Evolutionary conservation across 2,329 filamentous ascomycete species (phyloP).

Genomic region (Clarireedia sp.): DNA sequence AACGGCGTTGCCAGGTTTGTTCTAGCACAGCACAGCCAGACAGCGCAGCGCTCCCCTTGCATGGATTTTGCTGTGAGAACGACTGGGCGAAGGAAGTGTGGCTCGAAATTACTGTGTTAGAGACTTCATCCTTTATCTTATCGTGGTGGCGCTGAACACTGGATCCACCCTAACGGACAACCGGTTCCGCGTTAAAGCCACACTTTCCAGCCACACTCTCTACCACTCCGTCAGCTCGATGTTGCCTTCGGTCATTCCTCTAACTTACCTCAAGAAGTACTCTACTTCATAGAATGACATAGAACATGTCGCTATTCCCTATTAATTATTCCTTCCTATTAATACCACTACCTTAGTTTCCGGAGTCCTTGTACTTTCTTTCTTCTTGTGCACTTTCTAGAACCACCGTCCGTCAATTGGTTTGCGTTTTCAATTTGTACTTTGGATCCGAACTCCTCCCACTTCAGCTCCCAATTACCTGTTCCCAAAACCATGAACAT

Average conservation of each 20-base stretch:
- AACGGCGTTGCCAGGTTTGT: conserved; percentile 9
- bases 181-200: background rate
- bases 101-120: too few species aligned
- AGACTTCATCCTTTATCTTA: background rate
- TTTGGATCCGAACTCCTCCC: background rate
- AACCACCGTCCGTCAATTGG: background rate
- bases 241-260: conserved; percentile 1
- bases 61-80: background rate
- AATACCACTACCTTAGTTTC: background rate
- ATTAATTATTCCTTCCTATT: background rate
- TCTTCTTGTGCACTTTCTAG: background rate
- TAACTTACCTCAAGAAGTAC: too few species aligned
- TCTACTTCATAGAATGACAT: conserved; percentile 1
- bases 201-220: background rate
- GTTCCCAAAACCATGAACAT: conserved; percentile 53
- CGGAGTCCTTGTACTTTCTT: background rate
- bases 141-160: background rate
- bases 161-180: background rate
- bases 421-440: background rate
- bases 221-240: conserved; percentile 1
- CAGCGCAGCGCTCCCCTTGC: background rate
- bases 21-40: background rate
- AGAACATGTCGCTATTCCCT: background rate
- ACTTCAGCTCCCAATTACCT: background rate
- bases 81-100: too few species aligned